Evolutionary conservation across 306 rosid genomes (phyloP).

Genomic region (Fragaria ananassa): DNA sequence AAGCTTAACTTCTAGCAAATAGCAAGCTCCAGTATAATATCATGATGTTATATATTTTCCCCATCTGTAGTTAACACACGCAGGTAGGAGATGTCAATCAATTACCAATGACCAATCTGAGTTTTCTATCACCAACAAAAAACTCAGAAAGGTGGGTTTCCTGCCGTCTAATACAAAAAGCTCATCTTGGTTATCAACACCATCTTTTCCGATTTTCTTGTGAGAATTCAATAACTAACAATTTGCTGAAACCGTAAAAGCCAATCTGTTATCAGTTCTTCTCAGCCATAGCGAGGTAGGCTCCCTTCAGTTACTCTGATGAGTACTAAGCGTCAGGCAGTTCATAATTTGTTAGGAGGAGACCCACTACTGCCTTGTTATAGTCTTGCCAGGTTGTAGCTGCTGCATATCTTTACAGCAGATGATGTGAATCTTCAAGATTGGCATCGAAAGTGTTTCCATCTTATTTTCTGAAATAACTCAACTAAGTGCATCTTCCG

Average conservation of each 20-base stretch:
- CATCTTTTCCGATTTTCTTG: background rate
- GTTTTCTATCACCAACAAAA: background rate
- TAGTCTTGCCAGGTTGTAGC: background rate
- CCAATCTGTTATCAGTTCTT: background rate
- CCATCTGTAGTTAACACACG: background rate
- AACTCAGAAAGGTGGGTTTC: background rate
- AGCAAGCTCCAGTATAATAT: background rate
- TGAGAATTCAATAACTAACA: background rate
- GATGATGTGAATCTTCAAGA: conserved; percentile 3
- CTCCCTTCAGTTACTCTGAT: background rate
- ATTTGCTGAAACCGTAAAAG: background rate
- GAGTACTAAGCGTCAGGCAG: background rate
- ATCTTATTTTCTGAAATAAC: background rate
- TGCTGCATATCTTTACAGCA: background rate
- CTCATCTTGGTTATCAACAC: background rate
- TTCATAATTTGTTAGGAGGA: background rate
- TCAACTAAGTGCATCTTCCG: conserved; percentile 43
- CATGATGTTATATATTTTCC: background rate
- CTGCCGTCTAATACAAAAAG: background rate
- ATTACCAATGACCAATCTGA: background rate
- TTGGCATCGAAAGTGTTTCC: conserved; percentile 1
- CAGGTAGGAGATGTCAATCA: background rate
- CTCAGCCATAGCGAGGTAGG: background rate
- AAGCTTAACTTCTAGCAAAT: background rate
- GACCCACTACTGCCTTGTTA: background rate